Conservation (phyloP, 2,329 filamentous ascomycete species). For the Pseudophaeomoniella oleicola region DNA sequence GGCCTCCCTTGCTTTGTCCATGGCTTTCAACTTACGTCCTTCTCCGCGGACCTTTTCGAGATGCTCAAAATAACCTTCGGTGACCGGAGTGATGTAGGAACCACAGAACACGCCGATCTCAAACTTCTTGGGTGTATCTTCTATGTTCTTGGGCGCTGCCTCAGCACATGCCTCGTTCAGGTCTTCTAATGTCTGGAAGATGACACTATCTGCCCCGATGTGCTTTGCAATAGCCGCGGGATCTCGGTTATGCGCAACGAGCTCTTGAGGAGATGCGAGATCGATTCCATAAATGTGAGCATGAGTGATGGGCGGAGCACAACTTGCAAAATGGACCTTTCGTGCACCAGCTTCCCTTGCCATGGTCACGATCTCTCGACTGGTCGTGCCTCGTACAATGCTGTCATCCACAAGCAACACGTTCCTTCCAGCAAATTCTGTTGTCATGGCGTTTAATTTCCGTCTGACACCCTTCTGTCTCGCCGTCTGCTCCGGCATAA, state of each 20-base stretch:
- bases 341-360: slow-evolving; percentile 68
- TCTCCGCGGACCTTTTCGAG: slow-evolving; percentile 58
- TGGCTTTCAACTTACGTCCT: slow-evolving; percentile 50
- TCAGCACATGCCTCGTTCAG: slow-evolving; percentile 67
- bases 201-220: slow-evolving; percentile 62
- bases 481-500: slow-evolving; percentile 67
- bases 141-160: slow-evolving; percentile 43
- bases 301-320: slow-evolving; percentile 68
- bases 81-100: slow-evolving; percentile 68
- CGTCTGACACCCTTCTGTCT: slow-evolving; percentile 76
- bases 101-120: slow-evolving; percentile 90
- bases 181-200: slow-evolving; percentile 64
- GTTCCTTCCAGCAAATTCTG: slow-evolving; percentile 67
- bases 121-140: slow-evolving; percentile 46
- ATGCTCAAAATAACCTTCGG: slow-evolving; percentile 68
- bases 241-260: slow-evolving; percentile 56
- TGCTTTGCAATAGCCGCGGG: slow-evolving; percentile 46
- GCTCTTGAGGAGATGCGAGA: slow-evolving; percentile 54
- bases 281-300: slow-evolving; percentile 81
- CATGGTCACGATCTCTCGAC: slow-evolving; percentile 67
- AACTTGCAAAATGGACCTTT: slow-evolving; percentile 71
- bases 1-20: slow-evolving; percentile 50
- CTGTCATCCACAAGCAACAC: slow-evolving; percentile 81
- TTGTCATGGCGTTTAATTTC: slow-evolving; percentile 75
- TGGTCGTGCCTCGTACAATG: slow-evolving; percentile 76